Evolutionary conservation across 305 asterid genomes (phyloP).

Genomic region (Rubia balearica): DNA sequence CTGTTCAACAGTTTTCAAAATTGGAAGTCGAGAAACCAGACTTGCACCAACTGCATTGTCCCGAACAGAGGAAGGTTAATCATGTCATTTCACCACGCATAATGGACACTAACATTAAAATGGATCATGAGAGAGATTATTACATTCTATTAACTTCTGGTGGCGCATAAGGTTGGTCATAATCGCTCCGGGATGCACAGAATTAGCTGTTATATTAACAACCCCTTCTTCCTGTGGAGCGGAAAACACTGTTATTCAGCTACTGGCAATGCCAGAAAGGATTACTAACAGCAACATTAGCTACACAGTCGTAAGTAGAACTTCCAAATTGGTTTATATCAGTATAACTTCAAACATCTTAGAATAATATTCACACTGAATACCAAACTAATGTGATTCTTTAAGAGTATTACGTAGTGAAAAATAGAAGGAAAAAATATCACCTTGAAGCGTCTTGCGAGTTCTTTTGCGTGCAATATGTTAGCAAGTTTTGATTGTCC

Average conservation of each 20-base stretch:
- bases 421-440: no score
- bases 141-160: conserved; percentile 49
- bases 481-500: neutral
- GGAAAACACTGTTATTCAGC: conserved; percentile 10
- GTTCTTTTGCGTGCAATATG: conserved; percentile 6
- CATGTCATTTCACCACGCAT: neutral
- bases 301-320: no score
- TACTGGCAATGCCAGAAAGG: no score
- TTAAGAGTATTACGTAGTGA: neutral
- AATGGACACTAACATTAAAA: neutral
- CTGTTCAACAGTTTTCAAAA: conserved; percentile 3
- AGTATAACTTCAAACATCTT: neutral
- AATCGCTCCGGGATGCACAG: conserved; percentile 85
- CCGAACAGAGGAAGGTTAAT: neutral
- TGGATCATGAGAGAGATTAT: conserved; percentile 10
- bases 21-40: neutral
- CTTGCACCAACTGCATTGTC: conserved; percentile 3
- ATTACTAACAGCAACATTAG: no score
- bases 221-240: conserved; percentile 73
- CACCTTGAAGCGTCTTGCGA: conserved; percentile 4
- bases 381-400: neutral
- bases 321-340: neutral
- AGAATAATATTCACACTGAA: neutral
- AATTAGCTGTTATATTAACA: conserved; percentile 74
- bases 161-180: conserved; percentile 76